phyloP scores from a whole-genome alignment of 2,329 filamentous ascomycete genomes.

The Cadophora malorum region DNA sequence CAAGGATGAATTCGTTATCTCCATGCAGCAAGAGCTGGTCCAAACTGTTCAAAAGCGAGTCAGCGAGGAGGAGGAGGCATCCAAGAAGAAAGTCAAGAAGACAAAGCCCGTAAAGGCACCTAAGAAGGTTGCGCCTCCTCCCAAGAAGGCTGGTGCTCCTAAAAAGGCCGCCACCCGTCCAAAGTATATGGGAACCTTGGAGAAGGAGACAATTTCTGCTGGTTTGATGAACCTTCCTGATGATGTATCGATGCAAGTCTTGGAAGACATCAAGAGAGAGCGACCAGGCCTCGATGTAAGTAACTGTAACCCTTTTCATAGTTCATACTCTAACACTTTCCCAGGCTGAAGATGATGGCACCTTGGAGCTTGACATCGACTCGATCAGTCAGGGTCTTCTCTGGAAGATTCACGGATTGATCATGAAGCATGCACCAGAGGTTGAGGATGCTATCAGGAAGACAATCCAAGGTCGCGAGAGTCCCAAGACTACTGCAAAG shows the following conservation, averaged over 20 bases:
- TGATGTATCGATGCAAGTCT: conserved; percentile 77
- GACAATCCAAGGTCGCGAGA: conserved; percentile 40
- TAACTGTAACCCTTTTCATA: conserved; percentile 29
- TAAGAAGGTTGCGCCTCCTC: conserved; percentile 46
- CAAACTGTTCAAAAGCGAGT: conserved; percentile 64
- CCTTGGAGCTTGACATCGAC: conserved; percentile 66
- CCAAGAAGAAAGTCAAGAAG: conserved; percentile 59
- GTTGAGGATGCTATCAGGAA: conserved; percentile 46
- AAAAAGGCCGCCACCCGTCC: conserved; percentile 47
- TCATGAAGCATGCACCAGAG: conserved; percentile 57
- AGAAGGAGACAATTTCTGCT: conserved; percentile 91
- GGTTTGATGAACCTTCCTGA: conserved; percentile 83
- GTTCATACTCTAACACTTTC: conserved; percentile 36
- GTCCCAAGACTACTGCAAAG: conserved; percentile 43
- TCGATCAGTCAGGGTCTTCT: conserved; percentile 60
- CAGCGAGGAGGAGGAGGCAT: conserved; percentile 56
- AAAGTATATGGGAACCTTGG: conserved; percentile 71
- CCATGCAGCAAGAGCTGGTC: conserved; percentile 60
- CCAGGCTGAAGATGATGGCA: conserved; percentile 56
- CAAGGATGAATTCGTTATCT: conserved; percentile 55
- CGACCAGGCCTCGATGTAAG: conserved; percentile 71
- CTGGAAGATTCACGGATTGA: conserved; percentile 59
- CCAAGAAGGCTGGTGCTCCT: conserved; percentile 44
- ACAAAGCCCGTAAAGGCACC: conserved; percentile 51
- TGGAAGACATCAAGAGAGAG: conserved; percentile 89